These are phyloP conservation scores for Ceratonia siliqua DNA, from an alignment of 306 rosid species.

Conservation along the genomic window DNA sequence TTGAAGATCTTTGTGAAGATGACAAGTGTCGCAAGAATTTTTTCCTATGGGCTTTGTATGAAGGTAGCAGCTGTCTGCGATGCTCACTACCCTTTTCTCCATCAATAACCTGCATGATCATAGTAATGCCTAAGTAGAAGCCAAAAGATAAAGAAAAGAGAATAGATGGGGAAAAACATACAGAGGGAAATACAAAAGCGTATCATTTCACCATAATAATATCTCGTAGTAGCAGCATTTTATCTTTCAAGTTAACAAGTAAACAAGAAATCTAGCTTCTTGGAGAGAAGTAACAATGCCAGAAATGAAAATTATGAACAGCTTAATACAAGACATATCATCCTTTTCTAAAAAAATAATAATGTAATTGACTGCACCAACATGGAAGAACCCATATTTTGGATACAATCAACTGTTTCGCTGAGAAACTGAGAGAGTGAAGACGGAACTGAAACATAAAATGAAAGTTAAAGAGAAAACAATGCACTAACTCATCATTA, in stretches of 20 bases:
- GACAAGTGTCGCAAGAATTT: slow-evolving; percentile 50
- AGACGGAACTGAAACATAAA: too few relatives aligned
- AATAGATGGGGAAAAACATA: not conserved
- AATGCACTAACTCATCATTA: too few relatives aligned
- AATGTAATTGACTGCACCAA: not conserved
- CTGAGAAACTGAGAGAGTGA: too few relatives aligned
- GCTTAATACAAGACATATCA: not conserved
- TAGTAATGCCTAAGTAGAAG: slow-evolving; percentile 6
- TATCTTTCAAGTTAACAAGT: not conserved
- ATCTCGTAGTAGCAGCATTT: not conserved
- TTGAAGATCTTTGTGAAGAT: slow-evolving; percentile 41
- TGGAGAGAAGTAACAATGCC: not conserved
- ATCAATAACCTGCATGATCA: slow-evolving; percentile 65
- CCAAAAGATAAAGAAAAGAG: not conserved
- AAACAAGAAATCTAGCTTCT: not conserved
- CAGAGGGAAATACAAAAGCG: not conserved
- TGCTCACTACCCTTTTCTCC: slow-evolving; percentile 79
- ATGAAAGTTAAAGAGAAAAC: not conserved
- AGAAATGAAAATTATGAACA: not conserved
- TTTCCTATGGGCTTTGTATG: slow-evolving; percentile 78
- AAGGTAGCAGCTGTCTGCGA: slow-evolving; percentile 74
- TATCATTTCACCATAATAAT: not conserved
- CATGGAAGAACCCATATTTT: too few relatives aligned
- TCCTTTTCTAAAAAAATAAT: not conserved
- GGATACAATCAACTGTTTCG: too few relatives aligned